Percentiles rank a stretch among this genome's conserved stretches.
These are phyloP conservation scores for Metarhizium humberi DNA, from an alignment of 2,329 filamentous ascomycete species.

Conservation along the genomic window DNA sequence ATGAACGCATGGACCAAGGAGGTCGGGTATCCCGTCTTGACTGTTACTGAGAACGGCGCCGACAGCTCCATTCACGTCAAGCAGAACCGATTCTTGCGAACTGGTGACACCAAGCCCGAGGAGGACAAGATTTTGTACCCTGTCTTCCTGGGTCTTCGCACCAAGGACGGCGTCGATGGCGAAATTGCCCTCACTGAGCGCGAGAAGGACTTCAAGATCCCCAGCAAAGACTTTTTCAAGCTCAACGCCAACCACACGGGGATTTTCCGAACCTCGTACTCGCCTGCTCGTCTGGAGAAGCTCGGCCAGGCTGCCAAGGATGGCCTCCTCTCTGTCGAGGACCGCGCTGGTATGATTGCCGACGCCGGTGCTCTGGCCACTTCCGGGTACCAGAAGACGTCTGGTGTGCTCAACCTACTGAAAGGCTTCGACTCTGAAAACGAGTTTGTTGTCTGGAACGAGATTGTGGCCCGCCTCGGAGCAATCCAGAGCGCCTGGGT, in stretches of 20 bases:
- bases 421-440: constrained; percentile 76
- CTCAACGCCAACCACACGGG: constrained; percentile 91
- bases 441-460: constrained; percentile 92
- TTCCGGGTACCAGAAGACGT: constrained; percentile 90
- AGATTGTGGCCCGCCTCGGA: constrained; percentile 71
- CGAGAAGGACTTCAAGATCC: constrained; percentile 68
- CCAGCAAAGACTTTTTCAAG: constrained; percentile 85
- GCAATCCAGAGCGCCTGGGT: constrained; percentile 80
- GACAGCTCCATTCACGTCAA: constrained; percentile 73
- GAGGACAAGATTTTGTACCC: constrained; percentile 85
- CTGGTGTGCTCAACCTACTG: constrained; percentile 74
- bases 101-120: constrained; percentile 85
- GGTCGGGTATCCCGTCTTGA: constrained; percentile 85
- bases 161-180: constrained; percentile 74
- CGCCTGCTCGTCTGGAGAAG: constrained; percentile 73
- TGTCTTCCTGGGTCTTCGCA: constrained; percentile 78
- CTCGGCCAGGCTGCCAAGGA: constrained; percentile 75
- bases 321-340: constrained; percentile 68
- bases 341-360: constrained; percentile 88
- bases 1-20: constrained; percentile 98
- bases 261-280: constrained; percentile 85
- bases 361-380: constrained; percentile 84
- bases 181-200: constrained; percentile 32
- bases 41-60: constrained; percentile 58
- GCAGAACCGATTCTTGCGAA: constrained; percentile 91